phyloP scores from a whole-genome alignment of 1,284 basidiomycete genomes.

The Polyporus tsugae region DNA sequence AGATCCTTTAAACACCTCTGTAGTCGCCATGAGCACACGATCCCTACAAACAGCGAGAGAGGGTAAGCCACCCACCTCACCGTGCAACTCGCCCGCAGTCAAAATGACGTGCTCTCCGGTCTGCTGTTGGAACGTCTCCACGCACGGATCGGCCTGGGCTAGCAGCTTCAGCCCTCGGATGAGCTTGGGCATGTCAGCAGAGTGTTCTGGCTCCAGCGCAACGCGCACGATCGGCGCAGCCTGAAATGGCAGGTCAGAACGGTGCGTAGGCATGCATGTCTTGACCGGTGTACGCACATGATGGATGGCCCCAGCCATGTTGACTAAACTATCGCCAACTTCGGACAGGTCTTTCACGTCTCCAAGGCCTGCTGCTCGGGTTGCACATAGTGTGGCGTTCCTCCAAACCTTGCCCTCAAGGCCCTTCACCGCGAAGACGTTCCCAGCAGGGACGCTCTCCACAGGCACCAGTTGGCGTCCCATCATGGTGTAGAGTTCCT shows the following conservation, averaged over 20 bases:
- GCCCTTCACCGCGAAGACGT: constrained; percentile 94
- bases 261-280: neutral
- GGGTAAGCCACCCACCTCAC: constrained; percentile 72
- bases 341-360: constrained; percentile 46
- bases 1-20: constrained; percentile 96
- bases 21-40: constrained; percentile 2
- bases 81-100: constrained; percentile 95
- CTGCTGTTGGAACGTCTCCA: constrained; percentile 96
- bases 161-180: constrained; percentile 90
- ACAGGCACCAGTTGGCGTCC: constrained; percentile 92
- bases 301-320: constrained; percentile 82
- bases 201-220: constrained; percentile 88
- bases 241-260: constrained; percentile 47
- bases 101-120: constrained; percentile 98
- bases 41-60: neutral
- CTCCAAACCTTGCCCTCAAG: constrained; percentile 91
- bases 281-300: constrained; percentile 57
- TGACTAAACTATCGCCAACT: constrained; percentile 71
- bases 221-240: constrained; percentile 94
- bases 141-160: constrained; percentile 96
- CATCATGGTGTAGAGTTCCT: constrained; percentile 97
- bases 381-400: constrained; percentile 90
- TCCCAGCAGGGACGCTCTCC: constrained; percentile 89
- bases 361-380: constrained; percentile 53
- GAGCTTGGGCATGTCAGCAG: constrained; percentile 94